Conservation (phyloP, 108 stramenopile species). For the Fragilaria crotonensis region DNA sequence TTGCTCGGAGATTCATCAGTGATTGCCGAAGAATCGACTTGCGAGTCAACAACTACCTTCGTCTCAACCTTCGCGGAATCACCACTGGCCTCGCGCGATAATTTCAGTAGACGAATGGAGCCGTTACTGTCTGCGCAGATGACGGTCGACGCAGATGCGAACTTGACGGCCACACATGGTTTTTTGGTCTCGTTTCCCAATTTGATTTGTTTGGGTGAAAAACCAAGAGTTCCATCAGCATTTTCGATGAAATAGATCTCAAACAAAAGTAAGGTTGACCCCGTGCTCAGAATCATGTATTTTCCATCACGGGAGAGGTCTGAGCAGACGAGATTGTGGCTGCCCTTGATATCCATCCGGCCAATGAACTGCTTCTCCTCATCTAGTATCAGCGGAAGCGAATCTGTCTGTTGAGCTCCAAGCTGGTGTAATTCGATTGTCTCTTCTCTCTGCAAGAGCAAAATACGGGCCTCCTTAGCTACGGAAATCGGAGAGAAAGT, state of each 20-base stretch:
- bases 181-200: slow-evolving; percentile 10
- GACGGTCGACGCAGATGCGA: slow-evolving; percentile 16
- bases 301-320: slow-evolving; percentile 46
- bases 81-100: slow-evolving; percentile 6
- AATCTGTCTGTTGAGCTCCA: neutral
- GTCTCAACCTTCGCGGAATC: neutral
- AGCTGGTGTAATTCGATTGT: slow-evolving; percentile 58
- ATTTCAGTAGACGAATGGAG: slow-evolving; percentile 22
- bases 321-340: slow-evolving; percentile 44
- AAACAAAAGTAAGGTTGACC: slow-evolving; percentile 37
- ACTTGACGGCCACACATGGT: slow-evolving; percentile 29
- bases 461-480: slow-evolving; percentile 32
- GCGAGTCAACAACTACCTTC: slow-evolving; percentile 3
- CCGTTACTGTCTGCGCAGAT: slow-evolving; percentile 38
- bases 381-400: slow-evolving; percentile 24
- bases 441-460: slow-evolving; percentile 48
- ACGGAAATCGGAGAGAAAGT: slow-evolving; percentile 43
- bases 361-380: slow-evolving; percentile 54
- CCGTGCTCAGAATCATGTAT: slow-evolving; percentile 46
- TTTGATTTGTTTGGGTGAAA: slow-evolving; percentile 25
- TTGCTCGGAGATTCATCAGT: neutral
- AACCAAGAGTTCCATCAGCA: slow-evolving; percentile 15
- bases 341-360: slow-evolving; percentile 40
- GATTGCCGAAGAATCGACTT: neutral
- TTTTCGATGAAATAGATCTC: slow-evolving; percentile 24